phyloP scores from a whole-genome alignment of 179 eudicot species.

The Patellifolia procumbens region DNA sequence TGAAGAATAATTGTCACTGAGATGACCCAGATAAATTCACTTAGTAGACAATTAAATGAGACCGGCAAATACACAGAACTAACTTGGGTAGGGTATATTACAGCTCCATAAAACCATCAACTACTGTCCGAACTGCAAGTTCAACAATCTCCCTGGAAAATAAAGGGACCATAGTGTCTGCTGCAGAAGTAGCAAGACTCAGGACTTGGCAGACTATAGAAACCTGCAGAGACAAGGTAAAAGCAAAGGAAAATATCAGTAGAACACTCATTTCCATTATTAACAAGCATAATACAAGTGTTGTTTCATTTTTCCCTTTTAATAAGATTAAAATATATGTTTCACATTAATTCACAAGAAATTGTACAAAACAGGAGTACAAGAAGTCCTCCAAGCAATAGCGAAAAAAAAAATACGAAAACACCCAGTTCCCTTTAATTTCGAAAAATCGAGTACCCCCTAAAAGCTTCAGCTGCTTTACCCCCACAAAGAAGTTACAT shows the following conservation, averaged over 20 bases:
- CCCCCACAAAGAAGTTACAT: too few relatives aligned
- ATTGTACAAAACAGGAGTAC: too few relatives aligned
- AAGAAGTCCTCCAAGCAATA: too few relatives aligned
- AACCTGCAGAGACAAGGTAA: conserved; percentile 58
- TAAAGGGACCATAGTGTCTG: conserved; percentile 66
- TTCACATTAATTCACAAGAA: too few relatives aligned
- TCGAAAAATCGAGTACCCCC: too few relatives aligned
- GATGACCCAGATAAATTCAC: conserved; percentile 21
- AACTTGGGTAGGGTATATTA: conserved; percentile 34
- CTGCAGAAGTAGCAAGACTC: conserved; percentile 65
- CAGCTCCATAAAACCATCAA: conserved; percentile 92
- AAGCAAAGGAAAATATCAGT: background rate
- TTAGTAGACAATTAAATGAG: conserved; percentile 8
- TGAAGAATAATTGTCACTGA: conserved; percentile 58
- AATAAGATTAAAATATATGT: too few relatives aligned
- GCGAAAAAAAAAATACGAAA: too few relatives aligned
- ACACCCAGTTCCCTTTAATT: too few relatives aligned
- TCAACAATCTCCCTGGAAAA: conserved; percentile 61
- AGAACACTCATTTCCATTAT: background rate
- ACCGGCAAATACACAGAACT: conserved; percentile 13
- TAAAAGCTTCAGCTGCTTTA: too few relatives aligned
- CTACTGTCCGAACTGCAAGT: conserved; percentile 75
- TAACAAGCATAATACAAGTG: background rate
- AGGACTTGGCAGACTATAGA: conserved; percentile 76
- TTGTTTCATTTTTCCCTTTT: too few relatives aligned